These are phyloP conservation scores for Globisporangium acanthophoron DNA, from an alignment of 352 stramenopile genomes.

Conservation along the genomic window DNA sequence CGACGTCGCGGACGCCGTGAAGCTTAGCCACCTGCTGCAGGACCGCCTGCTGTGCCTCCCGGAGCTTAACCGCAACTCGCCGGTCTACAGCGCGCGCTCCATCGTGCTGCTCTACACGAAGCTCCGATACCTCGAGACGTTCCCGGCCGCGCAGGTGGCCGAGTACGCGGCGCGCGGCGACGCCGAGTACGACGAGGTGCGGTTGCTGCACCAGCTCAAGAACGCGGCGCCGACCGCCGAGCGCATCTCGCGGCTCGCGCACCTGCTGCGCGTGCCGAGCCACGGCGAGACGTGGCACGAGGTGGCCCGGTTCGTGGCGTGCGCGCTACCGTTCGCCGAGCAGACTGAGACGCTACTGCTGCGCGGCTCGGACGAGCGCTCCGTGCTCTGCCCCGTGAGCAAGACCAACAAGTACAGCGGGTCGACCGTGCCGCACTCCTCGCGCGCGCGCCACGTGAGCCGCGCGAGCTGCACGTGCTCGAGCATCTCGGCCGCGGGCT, in stretches of 20 bases:
- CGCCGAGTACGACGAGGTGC: constrained; percentile 62
- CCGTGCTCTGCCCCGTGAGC: constrained; percentile 51
- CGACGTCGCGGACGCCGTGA: constrained; percentile 48
- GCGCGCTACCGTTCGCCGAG: constrained; percentile 73
- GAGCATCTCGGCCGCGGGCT: constrained; percentile 61
- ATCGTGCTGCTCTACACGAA: constrained; percentile 85
- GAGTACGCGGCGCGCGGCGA: constrained; percentile 46
- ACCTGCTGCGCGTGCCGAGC: constrained; percentile 61
- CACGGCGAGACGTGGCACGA: constrained; percentile 75
- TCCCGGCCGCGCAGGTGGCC: constrained; percentile 46
- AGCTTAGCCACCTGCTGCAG: constrained; percentile 60
- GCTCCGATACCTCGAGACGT: constrained; percentile 78
- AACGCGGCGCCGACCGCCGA: constrained; percentile 54
- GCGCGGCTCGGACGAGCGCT: constrained; percentile 83
- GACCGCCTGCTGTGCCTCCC: constrained; percentile 67
- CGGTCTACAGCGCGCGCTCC: constrained; percentile 70
- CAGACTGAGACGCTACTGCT: constrained; percentile 81
- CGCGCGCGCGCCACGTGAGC: constrained; percentile 31
- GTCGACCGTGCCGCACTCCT: constrained; percentile 56
- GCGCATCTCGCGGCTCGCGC: constrained; percentile 56
- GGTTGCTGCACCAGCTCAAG: constrained; percentile 52
- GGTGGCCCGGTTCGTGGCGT: constrained; percentile 68
- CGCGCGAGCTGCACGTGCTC: constrained; percentile 85
- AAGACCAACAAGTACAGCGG: constrained; percentile 90
- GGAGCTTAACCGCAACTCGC: constrained; percentile 74